A percentile compares a stretch with the other conserved stretches of the same genome.
These are phyloP conservation scores for Crithidia bombi DNA, from an alignment of 208 protist genomes.

Conservation along the genomic window DNA sequence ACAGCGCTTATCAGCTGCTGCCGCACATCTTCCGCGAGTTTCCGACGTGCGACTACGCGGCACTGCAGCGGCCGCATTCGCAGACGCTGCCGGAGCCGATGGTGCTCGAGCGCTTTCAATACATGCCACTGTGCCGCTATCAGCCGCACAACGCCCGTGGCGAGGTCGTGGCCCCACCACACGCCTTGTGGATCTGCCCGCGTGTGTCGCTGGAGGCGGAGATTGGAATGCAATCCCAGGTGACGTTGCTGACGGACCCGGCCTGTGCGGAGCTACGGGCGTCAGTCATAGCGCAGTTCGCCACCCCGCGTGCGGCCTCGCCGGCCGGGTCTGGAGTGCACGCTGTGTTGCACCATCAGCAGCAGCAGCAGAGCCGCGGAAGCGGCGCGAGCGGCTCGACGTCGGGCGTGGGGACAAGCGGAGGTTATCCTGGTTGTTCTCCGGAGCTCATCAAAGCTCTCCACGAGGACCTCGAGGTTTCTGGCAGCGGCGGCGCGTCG, in stretches of 20 bases:
- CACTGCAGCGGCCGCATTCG: slow-evolving; percentile 73
- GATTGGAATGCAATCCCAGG: slow-evolving; percentile 26
- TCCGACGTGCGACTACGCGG: slow-evolving; percentile 71
- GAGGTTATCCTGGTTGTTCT: slow-evolving; percentile 25
- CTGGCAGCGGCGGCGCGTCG: neutral
- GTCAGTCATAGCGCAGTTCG: slow-evolving; percentile 24
- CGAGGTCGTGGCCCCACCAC: slow-evolving; percentile 59
- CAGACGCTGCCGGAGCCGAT: slow-evolving; percentile 68
- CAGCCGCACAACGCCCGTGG: slow-evolving; percentile 74
- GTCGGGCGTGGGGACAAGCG: neutral
- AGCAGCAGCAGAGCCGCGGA: slow-evolving; percentile 11
- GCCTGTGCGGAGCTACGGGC: slow-evolving; percentile 14
- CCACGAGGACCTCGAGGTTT: slow-evolving; percentile 26
- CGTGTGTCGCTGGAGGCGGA: slow-evolving; percentile 35
- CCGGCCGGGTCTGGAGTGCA: slow-evolving; percentile 21
- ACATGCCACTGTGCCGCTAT: slow-evolving; percentile 83
- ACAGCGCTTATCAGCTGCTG: slow-evolving; percentile 67
- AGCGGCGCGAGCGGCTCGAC: neutral
- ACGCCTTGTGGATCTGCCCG: slow-evolving; percentile 83
- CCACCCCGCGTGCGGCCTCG: neutral
- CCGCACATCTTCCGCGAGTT: slow-evolving; percentile 79
- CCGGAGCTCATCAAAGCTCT: slow-evolving; percentile 32
- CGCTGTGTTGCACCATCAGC: slow-evolving; percentile 32
- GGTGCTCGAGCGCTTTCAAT: slow-evolving; percentile 73
- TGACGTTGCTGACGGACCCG: slow-evolving; percentile 17